Base-by-base conservation (phyloP, 768 basidiomycete genomes). In the Leucocoprinus leucothites region DNA sequence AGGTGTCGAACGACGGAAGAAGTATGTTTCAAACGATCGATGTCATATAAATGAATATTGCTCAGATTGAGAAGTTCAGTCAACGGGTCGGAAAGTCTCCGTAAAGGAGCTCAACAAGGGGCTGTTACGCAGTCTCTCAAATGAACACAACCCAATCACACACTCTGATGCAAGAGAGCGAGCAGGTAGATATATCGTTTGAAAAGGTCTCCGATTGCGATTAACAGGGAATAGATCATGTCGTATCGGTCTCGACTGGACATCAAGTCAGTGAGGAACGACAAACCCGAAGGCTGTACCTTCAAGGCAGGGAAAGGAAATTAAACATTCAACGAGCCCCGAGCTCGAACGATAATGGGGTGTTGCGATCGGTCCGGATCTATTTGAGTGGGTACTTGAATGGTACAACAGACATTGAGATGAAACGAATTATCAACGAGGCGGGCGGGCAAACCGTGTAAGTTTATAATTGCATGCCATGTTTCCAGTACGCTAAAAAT, bases 351-450 rank as follows among this genome's bases (percentile, higher is more conserved):
- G 52, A 49, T 35, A 51, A 40, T 44, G 62, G 50, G 53, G 63
- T 60, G 68, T 61, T 78, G 69, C 64, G 63, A 57, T 72, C 80
- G 60, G 77, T 82, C 45, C 75, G 77, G 48, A 73, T 84, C n/a
- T 89, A 89, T 59, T 85, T 89, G 63, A 76, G 84, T 60, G 91
- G 88, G 0, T 89, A 82, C 63, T 71, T 90, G 56, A 75, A 74
- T 26, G 77, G 78, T 42, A 89, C 87, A 19, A 93, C 89, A 1
- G 89, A 91, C 64, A 80, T 87, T 48, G 89, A 93, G 68, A 83
- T 94, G 74, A 91, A 84, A 69, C 74, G 81, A 60, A 71, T 85
- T 13, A 74, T 93, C 8, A 65, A 73, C n/a, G 70, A 78, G 41
- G 85, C 83, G 44, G 92, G 91, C 1, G 91, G 90, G 1, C 71